Base-by-base conservation (phyloP, 2,329 filamentous ascomycete genomes). In the Penicillium sp. region DNA sequence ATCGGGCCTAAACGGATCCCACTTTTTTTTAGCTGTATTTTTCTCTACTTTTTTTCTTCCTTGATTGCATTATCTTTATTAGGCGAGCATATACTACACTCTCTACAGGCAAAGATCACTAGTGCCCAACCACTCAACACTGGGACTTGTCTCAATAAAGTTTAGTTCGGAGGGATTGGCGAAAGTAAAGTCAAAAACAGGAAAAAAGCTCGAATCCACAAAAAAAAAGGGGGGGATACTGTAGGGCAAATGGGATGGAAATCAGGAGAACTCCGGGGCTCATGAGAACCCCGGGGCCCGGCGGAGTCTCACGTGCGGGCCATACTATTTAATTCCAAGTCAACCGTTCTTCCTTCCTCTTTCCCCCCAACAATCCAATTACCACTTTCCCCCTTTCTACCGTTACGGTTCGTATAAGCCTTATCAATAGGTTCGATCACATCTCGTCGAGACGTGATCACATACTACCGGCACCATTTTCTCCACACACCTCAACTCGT, bases 401-500 rank as follows among this genome's bases (percentile, higher is more conserved):
- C 45, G 31, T 42, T 71, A 59, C 58, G 57, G 58, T 59, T 64
- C 62, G 63, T 60, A 65, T 64, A 63, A 66, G 64, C 61, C 61
- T 68, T 70, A 54, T 58, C 57, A 64, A 57, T 60, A 68, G 57
- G 63, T 62, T 72, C 65, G 82, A 84, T 84, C 84, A 83, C 84
- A 82, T 67, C 65, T 79, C 79, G 31, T 65, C 68, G 77, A 75
- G 80, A 77, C 71, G 82, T 87, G 86, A 80, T 89, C 87, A 79
- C 72, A 67, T 63, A 74, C 72, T 68, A 84, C 82, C 88, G 89
- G 85, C 91, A 96, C 90, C 82, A 96, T 91, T 93, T 97, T 96
- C 89, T 93, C 92, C 84, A 97, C 96, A 82, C 89, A 96, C 71
- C 89, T 97, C 70, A 95, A 95, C 86, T 96, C 92, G 93, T 96